These are phyloP conservation scores for Dipodascopsis tothii DNA, from an alignment of 805 yeast genomes.

Conservation along the genomic window DNA sequence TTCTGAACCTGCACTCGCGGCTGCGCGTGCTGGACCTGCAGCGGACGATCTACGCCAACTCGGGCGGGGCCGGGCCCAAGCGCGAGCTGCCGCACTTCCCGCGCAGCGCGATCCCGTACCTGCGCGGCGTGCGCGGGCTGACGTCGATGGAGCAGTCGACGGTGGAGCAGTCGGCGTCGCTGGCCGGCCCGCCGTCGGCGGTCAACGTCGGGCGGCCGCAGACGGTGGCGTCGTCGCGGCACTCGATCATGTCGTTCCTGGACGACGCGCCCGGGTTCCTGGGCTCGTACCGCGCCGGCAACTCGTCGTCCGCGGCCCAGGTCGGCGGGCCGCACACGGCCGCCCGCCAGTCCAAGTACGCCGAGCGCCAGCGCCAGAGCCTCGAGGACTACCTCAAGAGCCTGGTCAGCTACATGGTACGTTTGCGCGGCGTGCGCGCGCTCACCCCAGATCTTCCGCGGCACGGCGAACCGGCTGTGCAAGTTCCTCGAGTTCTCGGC, in stretches of 20 bases:
- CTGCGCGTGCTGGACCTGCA: slow-evolving; percentile 47
- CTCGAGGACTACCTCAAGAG: slow-evolving; percentile 63
- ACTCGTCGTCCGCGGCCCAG: neutral
- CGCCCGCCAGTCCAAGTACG: slow-evolving; percentile 8
- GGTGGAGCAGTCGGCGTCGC: neutral
- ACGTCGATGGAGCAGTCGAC: neutral
- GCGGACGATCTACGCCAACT: slow-evolving; percentile 26
- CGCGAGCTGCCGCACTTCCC: slow-evolving; percentile 41
- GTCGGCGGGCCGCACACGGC: too few species aligned
- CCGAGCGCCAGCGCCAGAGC: slow-evolving; percentile 27
- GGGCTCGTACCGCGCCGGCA: neutral
- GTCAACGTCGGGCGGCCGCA: neutral
- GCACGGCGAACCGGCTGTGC: slow-evolving; percentile 75
- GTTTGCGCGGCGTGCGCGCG: too few species aligned
- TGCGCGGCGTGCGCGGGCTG: slow-evolving; percentile 20
- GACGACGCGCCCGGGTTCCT: too few species aligned
- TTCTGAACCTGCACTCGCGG: slow-evolving; percentile 61
- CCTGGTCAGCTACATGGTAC: slow-evolving; percentile 51
- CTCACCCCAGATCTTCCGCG: too few species aligned
- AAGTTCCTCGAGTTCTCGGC: slow-evolving; percentile 89
- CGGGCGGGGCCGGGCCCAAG: slow-evolving; percentile 12
- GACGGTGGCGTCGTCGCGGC: neutral
- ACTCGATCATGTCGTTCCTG: neutral
- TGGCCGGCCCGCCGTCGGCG: neutral
- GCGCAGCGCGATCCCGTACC: slow-evolving; percentile 25